Conservation (phyloP, 192 early-diverging fungal genomes). For the Coemansia sp. region DNA sequence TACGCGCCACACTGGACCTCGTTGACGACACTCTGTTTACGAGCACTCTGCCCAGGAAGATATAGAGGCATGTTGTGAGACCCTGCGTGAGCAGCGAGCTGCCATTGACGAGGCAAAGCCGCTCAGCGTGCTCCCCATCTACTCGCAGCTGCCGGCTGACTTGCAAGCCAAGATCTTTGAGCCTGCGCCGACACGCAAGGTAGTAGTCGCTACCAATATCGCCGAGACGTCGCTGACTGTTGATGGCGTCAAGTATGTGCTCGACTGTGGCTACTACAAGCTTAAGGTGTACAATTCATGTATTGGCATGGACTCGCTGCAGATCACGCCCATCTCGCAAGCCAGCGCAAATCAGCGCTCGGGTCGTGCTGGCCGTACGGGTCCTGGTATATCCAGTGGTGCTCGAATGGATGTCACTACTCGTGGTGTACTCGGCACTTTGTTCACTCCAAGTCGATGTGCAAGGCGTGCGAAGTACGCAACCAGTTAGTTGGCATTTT, state of each 20-base stretch:
- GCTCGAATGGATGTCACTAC: no score
- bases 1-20: conserved; percentile 94
- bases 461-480: conserved; percentile 66
- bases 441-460: conserved; percentile 45
- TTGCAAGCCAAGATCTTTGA: conserved; percentile 97
- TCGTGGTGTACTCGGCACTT: no score
- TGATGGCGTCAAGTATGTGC: conserved; percentile 95
- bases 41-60: conserved; percentile 96
- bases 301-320: conserved; percentile 96
- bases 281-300: conserved; percentile 97
- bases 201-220: conserved; percentile 98
- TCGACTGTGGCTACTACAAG: conserved; percentile 96
- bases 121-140: conserved; percentile 92
- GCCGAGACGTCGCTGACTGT: conserved; percentile 99
- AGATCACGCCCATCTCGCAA: conserved; percentile 92
- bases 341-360: conserved; percentile 93
- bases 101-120: conserved; percentile 72
- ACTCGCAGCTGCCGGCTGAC: conserved; percentile 92
- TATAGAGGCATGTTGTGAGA: conserved; percentile 83
- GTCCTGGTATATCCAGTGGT: conserved; percentile 72
- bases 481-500: conserved; percentile 76
- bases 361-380: conserved; percentile 96
- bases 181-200: conserved; percentile 83
- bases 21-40: conserved; percentile 96
- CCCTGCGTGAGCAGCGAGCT: conserved; percentile 72